Percentiles rank a stretch among this genome's conserved stretches.
These are phyloP conservation scores for Acidomyces sp. DNA, from an alignment of 495 filamentous ascomycete species.

Conservation along the genomic window DNA sequence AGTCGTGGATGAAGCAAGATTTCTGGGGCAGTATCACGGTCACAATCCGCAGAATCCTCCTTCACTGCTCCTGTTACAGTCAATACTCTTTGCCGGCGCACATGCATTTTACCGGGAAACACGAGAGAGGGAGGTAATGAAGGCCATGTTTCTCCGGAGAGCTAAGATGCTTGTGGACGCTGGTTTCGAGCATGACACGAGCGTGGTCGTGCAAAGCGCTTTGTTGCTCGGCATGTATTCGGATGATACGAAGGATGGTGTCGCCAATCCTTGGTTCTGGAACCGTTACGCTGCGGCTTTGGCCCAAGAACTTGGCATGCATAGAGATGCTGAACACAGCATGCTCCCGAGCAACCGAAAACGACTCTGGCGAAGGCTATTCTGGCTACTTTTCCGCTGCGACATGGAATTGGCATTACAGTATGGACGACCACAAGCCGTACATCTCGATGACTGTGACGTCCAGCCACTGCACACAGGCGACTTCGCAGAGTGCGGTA, in stretches of 20 bases:
- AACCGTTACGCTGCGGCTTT: not conserved
- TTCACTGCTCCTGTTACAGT: not conserved
- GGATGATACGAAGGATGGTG: not conserved
- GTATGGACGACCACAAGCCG: not conserved
- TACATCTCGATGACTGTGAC: not conserved
- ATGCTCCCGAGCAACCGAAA: not conserved
- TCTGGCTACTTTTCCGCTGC: not conserved
- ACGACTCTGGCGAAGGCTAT: not conserved
- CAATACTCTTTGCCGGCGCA: not conserved
- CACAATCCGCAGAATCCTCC: not conserved
- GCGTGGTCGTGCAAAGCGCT: not conserved
- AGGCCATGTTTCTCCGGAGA: constrained; percentile 1
- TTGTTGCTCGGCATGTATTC: not conserved
- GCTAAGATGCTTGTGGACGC: not conserved
- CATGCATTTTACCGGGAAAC: not conserved
- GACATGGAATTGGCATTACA: not conserved
- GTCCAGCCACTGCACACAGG: not conserved
- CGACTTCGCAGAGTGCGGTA: not conserved
- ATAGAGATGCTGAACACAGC: not conserved
- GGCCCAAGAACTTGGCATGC: not conserved
- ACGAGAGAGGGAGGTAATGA: not conserved
- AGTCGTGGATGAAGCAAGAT: not conserved
- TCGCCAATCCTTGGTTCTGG: not conserved
- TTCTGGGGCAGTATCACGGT: not conserved
- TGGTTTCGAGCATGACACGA: not conserved